These are phyloP conservation scores for Talaromyces sp. DNA, from an alignment of 2,329 filamentous ascomycete species.

Conservation along the genomic window DNA sequence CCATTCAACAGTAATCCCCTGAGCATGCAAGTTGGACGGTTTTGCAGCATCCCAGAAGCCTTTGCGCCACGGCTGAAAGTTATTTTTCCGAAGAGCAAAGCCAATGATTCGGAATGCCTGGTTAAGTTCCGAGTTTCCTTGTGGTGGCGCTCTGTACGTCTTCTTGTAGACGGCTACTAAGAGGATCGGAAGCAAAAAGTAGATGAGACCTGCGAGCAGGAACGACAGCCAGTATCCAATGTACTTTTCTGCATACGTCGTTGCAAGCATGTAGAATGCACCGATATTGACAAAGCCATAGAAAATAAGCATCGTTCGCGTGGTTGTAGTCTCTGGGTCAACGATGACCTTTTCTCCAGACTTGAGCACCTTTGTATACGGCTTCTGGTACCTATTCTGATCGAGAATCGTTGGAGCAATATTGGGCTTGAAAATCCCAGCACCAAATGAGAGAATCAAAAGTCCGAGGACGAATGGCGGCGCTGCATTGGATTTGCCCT, in stretches of 20 bases:
- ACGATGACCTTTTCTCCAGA: slow-evolving; percentile 65
- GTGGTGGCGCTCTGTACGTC: slow-evolving; percentile 24
- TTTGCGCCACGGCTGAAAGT: slow-evolving; percentile 23
- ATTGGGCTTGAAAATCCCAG: slow-evolving; percentile 58
- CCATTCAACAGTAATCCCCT: slow-evolving; percentile 23
- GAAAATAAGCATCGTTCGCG: slow-evolving; percentile 62
- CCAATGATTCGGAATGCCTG: slow-evolving; percentile 27
- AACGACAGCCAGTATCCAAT: slow-evolving; percentile 48
- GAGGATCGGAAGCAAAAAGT: slow-evolving; percentile 29
- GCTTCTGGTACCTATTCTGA: slow-evolving; percentile 57
- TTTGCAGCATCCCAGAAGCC: slow-evolving; percentile 29
- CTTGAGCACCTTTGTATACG: slow-evolving; percentile 51
- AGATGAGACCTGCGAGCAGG: slow-evolving; percentile 21
- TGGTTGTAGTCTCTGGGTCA: slow-evolving; percentile 63
- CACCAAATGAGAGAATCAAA: slow-evolving; percentile 32
- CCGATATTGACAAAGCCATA: slow-evolving; percentile 69
- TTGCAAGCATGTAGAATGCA: slow-evolving; percentile 54
- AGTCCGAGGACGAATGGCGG: slow-evolving; percentile 34
- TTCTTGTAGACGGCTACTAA: slow-evolving; percentile 27
- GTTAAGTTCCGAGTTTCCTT: slow-evolving; percentile 25
- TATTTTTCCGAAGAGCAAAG: slow-evolving; percentile 26
- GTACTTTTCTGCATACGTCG: slow-evolving; percentile 71
- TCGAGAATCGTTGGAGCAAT: slow-evolving; percentile 67
- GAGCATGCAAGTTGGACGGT: slow-evolving; percentile 21
- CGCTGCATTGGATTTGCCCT: slow-evolving; percentile 23